These are phyloP conservation scores for Ganoderma lingzhi DNA, from an alignment of 1,284 basidiomycete genomes.

Conservation along the genomic window DNA sequence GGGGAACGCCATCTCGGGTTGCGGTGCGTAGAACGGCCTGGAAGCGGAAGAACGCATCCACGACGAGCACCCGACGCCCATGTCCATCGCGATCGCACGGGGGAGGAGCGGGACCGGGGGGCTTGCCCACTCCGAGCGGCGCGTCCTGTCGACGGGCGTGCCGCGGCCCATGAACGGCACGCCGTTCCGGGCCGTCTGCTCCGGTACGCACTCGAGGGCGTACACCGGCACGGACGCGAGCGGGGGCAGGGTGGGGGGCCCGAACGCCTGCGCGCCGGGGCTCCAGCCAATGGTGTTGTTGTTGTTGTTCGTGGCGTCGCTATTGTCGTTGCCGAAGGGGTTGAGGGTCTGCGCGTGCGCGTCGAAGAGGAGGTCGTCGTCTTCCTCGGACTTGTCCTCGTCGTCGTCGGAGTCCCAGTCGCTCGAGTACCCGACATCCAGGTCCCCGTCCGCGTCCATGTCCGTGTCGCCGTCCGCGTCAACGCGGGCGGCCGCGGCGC, in stretches of 20 bases:
- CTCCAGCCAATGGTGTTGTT: not conserved
- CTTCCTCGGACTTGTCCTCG: constrained; percentile 22
- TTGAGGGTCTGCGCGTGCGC: constrained; percentile 14
- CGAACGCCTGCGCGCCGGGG: not conserved
- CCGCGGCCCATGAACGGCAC: constrained; percentile 35
- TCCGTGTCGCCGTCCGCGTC: constrained; percentile 23
- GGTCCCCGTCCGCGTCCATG: constrained; percentile 17
- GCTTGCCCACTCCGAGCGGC: constrained; percentile 32
- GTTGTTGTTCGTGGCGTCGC: not conserved
- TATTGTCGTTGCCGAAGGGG: constrained; percentile 5
- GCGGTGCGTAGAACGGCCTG: constrained; percentile 1
- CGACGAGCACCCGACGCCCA: not conserved
- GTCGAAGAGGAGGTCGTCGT: constrained; percentile 15
- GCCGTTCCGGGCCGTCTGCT: constrained; percentile 24
- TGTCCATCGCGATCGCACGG: not conserved
- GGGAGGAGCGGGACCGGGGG: constrained; percentile 10
- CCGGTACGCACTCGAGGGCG: constrained; percentile 25
- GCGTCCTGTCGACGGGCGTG: constrained; percentile 33
- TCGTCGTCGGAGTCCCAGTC: constrained; percentile 25
- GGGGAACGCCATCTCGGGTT: constrained; percentile 16
- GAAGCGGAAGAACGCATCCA: not conserved
- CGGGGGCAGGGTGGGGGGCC: constrained; percentile 19
- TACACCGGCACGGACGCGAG: constrained; percentile 28
- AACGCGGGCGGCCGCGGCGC: constrained; percentile 8
- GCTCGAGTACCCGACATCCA: constrained; percentile 14